A percentile compares a stretch with the other conserved stretches of the same genome.
These are phyloP conservation scores for Nemophila menziesii DNA, from an alignment of 257 asterid species.

Conservation along the genomic window DNA sequence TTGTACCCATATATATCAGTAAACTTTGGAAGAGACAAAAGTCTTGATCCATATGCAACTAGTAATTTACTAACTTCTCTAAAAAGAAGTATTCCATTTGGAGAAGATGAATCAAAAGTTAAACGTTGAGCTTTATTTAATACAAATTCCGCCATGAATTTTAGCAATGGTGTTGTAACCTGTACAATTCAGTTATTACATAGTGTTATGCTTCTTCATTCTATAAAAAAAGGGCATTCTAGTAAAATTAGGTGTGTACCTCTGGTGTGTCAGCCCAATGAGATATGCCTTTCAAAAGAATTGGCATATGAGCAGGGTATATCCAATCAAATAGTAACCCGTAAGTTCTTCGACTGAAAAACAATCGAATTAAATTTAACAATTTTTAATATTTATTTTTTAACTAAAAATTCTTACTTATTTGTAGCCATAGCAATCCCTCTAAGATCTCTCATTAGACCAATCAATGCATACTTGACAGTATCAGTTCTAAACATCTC, in stretches of 20 bases:
- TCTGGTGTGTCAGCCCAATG: constrained; percentile 96
- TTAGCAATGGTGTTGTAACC: constrained; percentile 94
- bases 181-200: constrained; percentile 19
- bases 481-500: constrained; percentile 69
- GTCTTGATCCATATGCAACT: constrained; percentile 81
- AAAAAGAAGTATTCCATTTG: constrained; percentile 94
- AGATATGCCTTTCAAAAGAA: constrained; percentile 74
- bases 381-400: constrained; percentile 5
- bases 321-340: constrained; percentile 95
- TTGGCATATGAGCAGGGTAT: constrained; percentile 90
- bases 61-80: constrained; percentile 95
- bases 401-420: constrained; percentile 35
- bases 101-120: constrained; percentile 92
- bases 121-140: constrained; percentile 84
- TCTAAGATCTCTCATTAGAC: constrained; percentile 96
- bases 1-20: constrained; percentile 79
- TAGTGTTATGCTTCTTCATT: background rate
- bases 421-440: constrained; percentile 94
- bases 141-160: constrained; percentile 92
- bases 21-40: constrained; percentile 63
- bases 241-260: constrained; percentile 23
- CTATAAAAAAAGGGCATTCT: too few relatives aligned
- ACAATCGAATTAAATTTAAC: too few relatives aligned
- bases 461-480: constrained; percentile 80
- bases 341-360: constrained; percentile 80